These are phyloP conservation scores for Colletotrichum cereale DNA, from an alignment of 2,329 filamentous ascomycete species.

Conservation along the genomic window DNA sequence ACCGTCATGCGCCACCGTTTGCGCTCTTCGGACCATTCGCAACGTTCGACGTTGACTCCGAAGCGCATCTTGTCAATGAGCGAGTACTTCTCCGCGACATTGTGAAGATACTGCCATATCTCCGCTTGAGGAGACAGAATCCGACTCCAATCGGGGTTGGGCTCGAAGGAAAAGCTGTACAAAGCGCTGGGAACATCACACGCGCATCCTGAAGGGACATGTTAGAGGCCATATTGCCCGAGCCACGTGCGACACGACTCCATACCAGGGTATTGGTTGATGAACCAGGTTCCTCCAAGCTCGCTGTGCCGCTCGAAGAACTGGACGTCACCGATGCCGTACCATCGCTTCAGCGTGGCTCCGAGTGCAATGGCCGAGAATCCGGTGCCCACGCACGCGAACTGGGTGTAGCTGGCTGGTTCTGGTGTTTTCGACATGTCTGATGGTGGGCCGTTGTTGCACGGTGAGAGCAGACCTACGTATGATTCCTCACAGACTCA, in stretches of 20 bases:
- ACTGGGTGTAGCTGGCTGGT: conserved; percentile 50
- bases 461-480: neutral
- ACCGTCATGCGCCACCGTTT: conserved; percentile 52
- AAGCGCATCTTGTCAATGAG: conserved; percentile 55
- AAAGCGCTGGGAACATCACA: conserved; percentile 71
- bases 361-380: conserved; percentile 73
- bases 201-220: conserved; percentile 50
- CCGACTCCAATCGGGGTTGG: conserved; percentile 71
- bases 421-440: conserved; percentile 2
- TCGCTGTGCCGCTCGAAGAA: conserved; percentile 70
- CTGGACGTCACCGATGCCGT: conserved; percentile 69
- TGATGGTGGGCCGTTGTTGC: too few species aligned
- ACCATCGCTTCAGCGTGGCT: conserved; percentile 67
- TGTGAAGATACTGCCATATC: conserved; percentile 67
- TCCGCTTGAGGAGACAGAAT: conserved; percentile 68
- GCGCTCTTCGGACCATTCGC: conserved; percentile 54
- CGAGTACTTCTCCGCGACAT: conserved; percentile 61
- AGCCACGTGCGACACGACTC: too few species aligned
- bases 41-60: conserved; percentile 51
- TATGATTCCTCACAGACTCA: neutral
- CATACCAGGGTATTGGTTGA: conserved; percentile 70
- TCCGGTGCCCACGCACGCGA: conserved; percentile 68
- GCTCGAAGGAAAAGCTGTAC: conserved; percentile 72
- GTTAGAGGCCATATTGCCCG: neutral
- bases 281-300: conserved; percentile 74